Evolutionary conservation across 2,329 filamentous ascomycete species (phyloP).

Genomic region (Blumeria graminis): DNA sequence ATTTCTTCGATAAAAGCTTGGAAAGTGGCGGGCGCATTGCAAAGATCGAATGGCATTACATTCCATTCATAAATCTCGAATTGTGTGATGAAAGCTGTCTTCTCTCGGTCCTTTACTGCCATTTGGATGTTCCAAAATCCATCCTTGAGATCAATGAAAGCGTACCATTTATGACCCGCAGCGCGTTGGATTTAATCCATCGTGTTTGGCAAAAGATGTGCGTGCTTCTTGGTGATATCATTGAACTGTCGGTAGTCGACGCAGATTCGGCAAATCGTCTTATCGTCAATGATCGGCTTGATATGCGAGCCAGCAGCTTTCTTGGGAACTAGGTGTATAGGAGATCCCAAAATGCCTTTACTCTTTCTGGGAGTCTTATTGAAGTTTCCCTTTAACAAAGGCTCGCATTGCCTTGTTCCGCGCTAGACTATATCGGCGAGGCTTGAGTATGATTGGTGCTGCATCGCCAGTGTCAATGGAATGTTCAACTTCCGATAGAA

Average conservation of each 20-base stretch:
- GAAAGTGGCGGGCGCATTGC: constrained; percentile 1
- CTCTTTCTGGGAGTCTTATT: neutral
- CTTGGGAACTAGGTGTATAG: neutral
- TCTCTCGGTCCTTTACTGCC: neutral
- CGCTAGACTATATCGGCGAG: neutral
- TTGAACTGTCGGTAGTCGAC: neutral
- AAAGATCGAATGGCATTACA: constrained; percentile 2
- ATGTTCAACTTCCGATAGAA: neutral
- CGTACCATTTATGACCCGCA: neutral
- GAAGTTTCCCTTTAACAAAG: neutral
- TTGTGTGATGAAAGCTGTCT: neutral
- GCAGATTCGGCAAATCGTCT: neutral
- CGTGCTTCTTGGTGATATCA: neutral
- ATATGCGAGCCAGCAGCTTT: neutral
- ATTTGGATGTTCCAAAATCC: neutral
- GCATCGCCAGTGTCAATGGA: neutral
- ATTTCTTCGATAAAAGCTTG: neutral
- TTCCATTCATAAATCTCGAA: neutral
- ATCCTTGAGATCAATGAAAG: neutral
- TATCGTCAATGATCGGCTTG: neutral
- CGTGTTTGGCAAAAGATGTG: neutral
- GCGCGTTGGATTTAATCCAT: neutral
- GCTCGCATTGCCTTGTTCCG: neutral
- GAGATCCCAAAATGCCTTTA: neutral
- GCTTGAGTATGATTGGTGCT: neutral